Base-by-base conservation (phyloP, 768 basidiomycete genomes). In the Naematelia encephala region DNA sequence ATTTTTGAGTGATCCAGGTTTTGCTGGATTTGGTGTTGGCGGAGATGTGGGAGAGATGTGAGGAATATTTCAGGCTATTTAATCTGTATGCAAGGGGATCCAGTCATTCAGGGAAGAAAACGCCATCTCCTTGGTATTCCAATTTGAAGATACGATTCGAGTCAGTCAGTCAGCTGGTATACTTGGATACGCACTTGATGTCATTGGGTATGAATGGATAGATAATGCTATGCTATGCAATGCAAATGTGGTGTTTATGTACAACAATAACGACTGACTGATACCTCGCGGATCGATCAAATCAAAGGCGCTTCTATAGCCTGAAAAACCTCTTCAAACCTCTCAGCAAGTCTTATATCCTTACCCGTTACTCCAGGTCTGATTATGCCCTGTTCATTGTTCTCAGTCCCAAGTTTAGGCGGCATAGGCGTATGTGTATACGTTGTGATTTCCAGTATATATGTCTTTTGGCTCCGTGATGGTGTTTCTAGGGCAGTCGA, bases 361-460 rank as follows among this genome's bases (percentile, higher is more conserved):
- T 72, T 72, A 5, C 56, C 57, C 22, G 70, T 72, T 2, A 72
- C 61, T 3, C 70, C 70, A 5, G 70, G 70, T 26, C 60, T 25
- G 44, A 67, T 67, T 54, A 63, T 67, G 12, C 19, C n/a, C 29
- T 44, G 8, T 45, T 34, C 43, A 16, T 53, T 60, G 12, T 46
- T 22, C 34, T 42, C n/a, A n/a, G n/a, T n/a, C n/a, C n/a, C n/a
- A n/a, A n/a, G n/a, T n/a, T n/a, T n/a, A 2, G 59, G 57, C 14
- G 67, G 63, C 23, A 72, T 16, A 5, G 70, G 70, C 34, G 70
- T 68, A 64, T 72, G 70, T 0, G 70, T 72, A 51, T 72, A 63
- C 14, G 67, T 69, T 5, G 67, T 55, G 3, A 72, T 54, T 42
- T 72, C 67, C 1, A 72, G 23, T 11, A 72, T 21, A 39, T 68